Conservation (phyloP, 225 moss, liverwort and hornwort genomes). For the Sphagnum contortum region DNA sequence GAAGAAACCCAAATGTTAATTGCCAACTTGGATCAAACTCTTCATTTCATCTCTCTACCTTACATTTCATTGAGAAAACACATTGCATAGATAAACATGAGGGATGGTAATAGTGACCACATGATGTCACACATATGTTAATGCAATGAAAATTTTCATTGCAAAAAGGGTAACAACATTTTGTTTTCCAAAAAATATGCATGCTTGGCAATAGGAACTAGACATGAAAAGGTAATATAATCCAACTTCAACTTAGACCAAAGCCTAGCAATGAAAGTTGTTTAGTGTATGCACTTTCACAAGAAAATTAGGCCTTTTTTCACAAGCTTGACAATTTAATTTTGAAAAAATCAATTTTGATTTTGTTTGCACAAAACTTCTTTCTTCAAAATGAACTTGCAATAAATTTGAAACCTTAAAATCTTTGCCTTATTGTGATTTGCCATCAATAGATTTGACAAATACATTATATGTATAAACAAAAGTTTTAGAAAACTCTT, state of each 20-base stretch:
- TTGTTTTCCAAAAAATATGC: background rate
- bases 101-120: background rate
- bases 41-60: background rate
- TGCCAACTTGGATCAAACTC: too few species aligned
- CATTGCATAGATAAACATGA: background rate
- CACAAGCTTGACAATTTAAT: background rate
- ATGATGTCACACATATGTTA: background rate
- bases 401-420: background rate
- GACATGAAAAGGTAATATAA: background rate
- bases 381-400: background rate
- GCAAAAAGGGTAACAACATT: background rate
- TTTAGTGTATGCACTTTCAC: background rate
- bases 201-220: background rate
- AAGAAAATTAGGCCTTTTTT: background rate
- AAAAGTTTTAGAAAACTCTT: background rate
- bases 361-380: background rate
- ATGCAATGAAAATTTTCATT: background rate
- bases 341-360: background rate
- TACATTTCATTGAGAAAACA: background rate
- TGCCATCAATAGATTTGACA: background rate
- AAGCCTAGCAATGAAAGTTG: background rate
- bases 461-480: background rate
- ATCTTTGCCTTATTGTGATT: background rate
- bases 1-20: too few species aligned
- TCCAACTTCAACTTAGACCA: background rate